phyloP scores from a whole-genome alignment of 257 asterid species.

The Forsythia viridissima region DNA sequence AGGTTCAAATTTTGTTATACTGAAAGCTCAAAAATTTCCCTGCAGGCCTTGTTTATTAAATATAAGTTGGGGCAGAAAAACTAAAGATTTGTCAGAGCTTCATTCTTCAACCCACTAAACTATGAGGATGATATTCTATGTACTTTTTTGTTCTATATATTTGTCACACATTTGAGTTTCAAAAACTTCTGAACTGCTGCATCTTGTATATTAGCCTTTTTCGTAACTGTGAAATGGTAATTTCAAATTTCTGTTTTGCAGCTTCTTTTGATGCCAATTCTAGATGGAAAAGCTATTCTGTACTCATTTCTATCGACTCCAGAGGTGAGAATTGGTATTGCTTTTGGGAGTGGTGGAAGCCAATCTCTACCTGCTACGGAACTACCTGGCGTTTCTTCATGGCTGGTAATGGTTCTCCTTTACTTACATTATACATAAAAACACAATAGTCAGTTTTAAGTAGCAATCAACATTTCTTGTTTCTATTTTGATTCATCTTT shows the following conservation, averaged over 20 bases:
- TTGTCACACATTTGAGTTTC: background rate
- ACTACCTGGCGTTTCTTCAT: constrained; percentile 95
- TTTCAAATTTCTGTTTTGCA: constrained; percentile 35
- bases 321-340: constrained; percentile 90
- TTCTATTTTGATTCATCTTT: background rate
- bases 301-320: constrained; percentile 87
- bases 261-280: constrained; percentile 83
- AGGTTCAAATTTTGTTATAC: background rate
- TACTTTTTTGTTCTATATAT: background rate
- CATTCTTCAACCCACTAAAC: background rate
- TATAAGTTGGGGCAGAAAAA: background rate
- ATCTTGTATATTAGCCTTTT: background rate
- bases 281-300: constrained; percentile 82
- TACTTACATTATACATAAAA: background rate
- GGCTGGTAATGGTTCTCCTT: constrained; percentile 69
- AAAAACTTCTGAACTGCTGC: background rate
- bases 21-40: background rate
- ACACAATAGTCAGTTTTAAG: background rate
- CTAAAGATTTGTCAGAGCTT: background rate
- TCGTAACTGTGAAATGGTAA: background rate
- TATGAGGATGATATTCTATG: background rate
- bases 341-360: constrained; percentile 97
- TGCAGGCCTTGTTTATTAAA: background rate
- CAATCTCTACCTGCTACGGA: constrained; percentile 96
- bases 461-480: background rate